phyloP scores from a whole-genome alignment of 495 filamentous ascomycete species.

The Neurospora pannonica region DNA sequence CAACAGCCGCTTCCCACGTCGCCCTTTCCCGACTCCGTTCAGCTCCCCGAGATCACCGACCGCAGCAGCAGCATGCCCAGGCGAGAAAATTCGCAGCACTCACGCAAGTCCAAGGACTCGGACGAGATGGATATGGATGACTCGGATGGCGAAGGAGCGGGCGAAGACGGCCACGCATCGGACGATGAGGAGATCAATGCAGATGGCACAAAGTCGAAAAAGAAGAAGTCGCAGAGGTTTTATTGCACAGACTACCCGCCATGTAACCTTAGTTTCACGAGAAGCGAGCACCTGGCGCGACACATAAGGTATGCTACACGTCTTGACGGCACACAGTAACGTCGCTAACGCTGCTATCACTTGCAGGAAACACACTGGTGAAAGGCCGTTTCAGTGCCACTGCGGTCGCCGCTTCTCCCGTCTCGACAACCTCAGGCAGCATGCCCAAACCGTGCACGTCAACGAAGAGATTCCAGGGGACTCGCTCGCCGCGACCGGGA shows the following conservation, averaged over 20 bases:
- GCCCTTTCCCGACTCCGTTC: constrained; percentile 44
- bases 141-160: constrained; percentile 47
- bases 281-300: constrained; percentile 89
- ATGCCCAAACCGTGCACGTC: constrained; percentile 95
- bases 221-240: constrained; percentile 95
- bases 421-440: constrained; percentile 90
- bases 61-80: constrained; percentile 27
- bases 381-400: constrained; percentile 95
- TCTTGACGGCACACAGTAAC: neutral
- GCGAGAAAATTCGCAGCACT: constrained; percentile 52
- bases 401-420: constrained; percentile 93
- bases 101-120: constrained; percentile 54
- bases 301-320: constrained; percentile 65
- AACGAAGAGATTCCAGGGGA: constrained; percentile 94
- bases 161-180: constrained; percentile 57
- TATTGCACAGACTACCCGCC: constrained; percentile 97
- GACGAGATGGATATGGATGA: constrained; percentile 73
- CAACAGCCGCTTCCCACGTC: constrained; percentile 54
- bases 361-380: constrained; percentile 87
- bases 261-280: constrained; percentile 89
- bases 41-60: constrained; percentile 35
- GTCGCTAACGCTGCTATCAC: constrained; percentile 6
- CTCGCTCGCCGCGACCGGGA: constrained; percentile 88
- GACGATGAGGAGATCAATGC: constrained; percentile 65
- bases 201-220: constrained; percentile 63